phyloP scores from a whole-genome alignment of 441 rosid species.

The Gossypium lobatum region DNA sequence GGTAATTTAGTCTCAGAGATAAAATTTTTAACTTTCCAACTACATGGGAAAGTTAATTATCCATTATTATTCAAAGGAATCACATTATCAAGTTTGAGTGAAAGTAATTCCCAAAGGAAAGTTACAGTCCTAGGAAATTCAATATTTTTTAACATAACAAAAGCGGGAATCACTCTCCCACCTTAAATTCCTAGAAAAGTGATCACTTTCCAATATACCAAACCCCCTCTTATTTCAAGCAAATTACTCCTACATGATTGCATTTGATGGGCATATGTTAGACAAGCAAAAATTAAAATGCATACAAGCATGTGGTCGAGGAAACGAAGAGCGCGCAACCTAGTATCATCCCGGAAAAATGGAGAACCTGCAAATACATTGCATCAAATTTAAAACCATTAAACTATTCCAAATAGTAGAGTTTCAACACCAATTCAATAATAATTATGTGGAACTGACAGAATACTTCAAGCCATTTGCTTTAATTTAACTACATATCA shows the following conservation, averaged over 20 bases:
- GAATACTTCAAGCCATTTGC: not conserved
- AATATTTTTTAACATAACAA: too few relatives aligned
- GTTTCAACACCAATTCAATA: not conserved
- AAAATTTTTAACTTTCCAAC: too few relatives aligned
- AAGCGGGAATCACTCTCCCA: too few relatives aligned
- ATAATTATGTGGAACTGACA: not conserved
- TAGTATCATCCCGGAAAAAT: slow-evolving; percentile 87
- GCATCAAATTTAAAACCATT: slow-evolving; percentile 15
- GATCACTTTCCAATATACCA: too few relatives aligned
- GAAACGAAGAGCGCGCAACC: slow-evolving; percentile 97
- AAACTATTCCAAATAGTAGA: not conserved
- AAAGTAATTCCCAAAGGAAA: too few relatives aligned
- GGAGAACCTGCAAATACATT: slow-evolving; percentile 62
- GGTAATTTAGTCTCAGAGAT: too few relatives aligned
- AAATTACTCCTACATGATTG: not conserved
- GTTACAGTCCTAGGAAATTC: too few relatives aligned
- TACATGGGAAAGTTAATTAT: too few relatives aligned
- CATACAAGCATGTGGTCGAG: slow-evolving; percentile 99
- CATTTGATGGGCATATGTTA: slow-evolving; percentile 6
- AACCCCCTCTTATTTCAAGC: not conserved
- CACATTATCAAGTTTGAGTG: too few relatives aligned
- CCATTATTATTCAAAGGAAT: too few relatives aligned
- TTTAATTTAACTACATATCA: not conserved
- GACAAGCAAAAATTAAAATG: slow-evolving; percentile 18
- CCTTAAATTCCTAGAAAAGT: too few relatives aligned